These are phyloP conservation scores for Pavlovales sp. DNA, from an alignment of 208 protist genomes.

Conservation along the genomic window DNA sequence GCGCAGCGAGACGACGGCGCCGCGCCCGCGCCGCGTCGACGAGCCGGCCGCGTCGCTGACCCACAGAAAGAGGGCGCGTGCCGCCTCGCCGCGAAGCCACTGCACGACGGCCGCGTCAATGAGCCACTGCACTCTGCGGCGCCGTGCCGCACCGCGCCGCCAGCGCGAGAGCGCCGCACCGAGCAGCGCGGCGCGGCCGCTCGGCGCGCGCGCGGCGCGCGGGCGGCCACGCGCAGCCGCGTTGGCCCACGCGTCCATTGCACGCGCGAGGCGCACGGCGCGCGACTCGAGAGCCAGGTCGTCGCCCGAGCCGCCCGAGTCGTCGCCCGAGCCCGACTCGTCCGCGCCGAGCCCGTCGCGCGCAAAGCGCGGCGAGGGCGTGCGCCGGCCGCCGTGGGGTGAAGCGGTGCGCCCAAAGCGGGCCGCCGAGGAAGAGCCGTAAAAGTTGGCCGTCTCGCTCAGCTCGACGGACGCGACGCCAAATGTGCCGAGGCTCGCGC, in stretches of 20 bases:
- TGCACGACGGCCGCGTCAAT: not conserved
- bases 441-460: too few species aligned
- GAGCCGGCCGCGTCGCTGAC: too few species aligned
- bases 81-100: not conserved
- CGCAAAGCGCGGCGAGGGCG: not conserved
- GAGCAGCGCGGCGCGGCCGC: too few species aligned
- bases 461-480: not conserved
- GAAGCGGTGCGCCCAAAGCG: not conserved
- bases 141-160: too few species aligned
- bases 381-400: not conserved
- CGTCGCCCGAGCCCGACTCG: not conserved
- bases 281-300: not conserved
- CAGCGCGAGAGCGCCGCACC: too few species aligned
- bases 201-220: too few species aligned
- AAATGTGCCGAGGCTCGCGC: too few species aligned
- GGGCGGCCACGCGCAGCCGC: too few species aligned
- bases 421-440: too few species aligned
- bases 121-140: not conserved
- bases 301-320: not conserved
- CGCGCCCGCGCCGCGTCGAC: too few species aligned
- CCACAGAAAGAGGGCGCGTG: not conserved
- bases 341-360: too few species aligned
- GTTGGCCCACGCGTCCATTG: not conserved
- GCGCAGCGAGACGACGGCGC: not conserved
- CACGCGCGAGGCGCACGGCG: not conserved